These are phyloP conservation scores for Austroboletus niveus DNA, from an alignment of 1,284 basidiomycete genomes.

Conservation along the genomic window DNA sequence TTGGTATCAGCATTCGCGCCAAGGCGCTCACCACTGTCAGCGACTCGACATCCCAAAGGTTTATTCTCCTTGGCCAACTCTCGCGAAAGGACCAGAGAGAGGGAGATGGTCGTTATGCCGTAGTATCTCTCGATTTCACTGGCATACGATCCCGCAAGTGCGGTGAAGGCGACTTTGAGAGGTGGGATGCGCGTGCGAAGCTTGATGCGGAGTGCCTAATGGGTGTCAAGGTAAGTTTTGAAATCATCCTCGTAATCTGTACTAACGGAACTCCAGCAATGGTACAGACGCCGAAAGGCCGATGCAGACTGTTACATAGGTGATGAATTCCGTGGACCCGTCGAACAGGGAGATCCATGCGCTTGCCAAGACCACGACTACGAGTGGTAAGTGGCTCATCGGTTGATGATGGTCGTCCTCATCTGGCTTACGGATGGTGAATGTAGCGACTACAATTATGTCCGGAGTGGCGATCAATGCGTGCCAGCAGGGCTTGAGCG, in stretches of 20 bases:
- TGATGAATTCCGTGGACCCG: conserved; percentile 85
- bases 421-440: neutral
- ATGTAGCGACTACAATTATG: conserved; percentile 83
- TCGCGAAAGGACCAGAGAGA: conserved; percentile 59
- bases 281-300: conserved; percentile 84
- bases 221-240: conserved; percentile 81
- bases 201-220: conserved; percentile 81
- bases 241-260: neutral
- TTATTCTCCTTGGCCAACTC: conserved; percentile 80
- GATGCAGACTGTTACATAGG: conserved; percentile 91
- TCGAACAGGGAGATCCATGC: conserved; percentile 81
- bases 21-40: conserved; percentile 80
- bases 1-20: conserved; percentile 75
- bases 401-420: neutral
- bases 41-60: conserved; percentile 93
- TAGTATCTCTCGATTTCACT: conserved; percentile 86
- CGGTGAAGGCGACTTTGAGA: conserved; percentile 74
- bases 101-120: conserved; percentile 62
- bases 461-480: conserved; percentile 72
- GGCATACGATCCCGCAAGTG: conserved; percentile 72
- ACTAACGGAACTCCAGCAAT: conserved; percentile 74
- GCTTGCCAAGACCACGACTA: conserved; percentile 85
- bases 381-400: conserved; percentile 70
- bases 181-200: conserved; percentile 78
- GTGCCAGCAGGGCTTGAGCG: conserved; percentile 82